Evolutionary conservation across 257 asterid species (phyloP).

Genomic region (Oldenlandia corymbosa): DNA sequence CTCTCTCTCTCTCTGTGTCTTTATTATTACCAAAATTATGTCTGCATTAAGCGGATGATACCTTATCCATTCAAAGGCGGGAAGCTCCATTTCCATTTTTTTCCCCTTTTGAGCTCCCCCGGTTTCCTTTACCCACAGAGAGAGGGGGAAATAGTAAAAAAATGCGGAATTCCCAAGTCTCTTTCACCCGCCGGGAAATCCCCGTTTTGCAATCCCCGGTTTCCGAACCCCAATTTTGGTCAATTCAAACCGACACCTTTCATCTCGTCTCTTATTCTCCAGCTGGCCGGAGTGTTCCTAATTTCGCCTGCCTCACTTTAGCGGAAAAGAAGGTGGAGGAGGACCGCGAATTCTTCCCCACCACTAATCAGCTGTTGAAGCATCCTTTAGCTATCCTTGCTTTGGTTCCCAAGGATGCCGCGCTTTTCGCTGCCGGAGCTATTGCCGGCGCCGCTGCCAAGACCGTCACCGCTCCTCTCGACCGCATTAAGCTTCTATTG

Average conservation of each 20-base stretch:
- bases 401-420: conserved; percentile 71
- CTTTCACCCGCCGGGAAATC: conserved; percentile 46
- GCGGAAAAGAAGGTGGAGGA: conserved; percentile 49
- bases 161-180: conserved; percentile 42
- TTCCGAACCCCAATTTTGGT: conserved; percentile 22
- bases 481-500: conserved; percentile 88
- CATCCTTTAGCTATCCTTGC: conserved; percentile 76
- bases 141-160: not conserved
- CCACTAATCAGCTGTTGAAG: conserved; percentile 58
- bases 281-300: conserved; percentile 22
- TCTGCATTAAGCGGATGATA: too few species aligned
- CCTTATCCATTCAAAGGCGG: too few species aligned
- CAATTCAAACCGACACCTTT: conserved; percentile 27
- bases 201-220: conserved; percentile 43
- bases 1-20: too few species aligned
- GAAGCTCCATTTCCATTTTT: too few species aligned
- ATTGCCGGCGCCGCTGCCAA: conserved; percentile 90
- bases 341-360: conserved; percentile 46
- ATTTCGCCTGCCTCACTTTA: conserved; percentile 63
- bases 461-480: conserved; percentile 90
- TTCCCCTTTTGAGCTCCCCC: too few species aligned
- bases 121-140: conserved; percentile 16
- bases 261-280: not conserved
- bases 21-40: too few species aligned
- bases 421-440: conserved; percentile 92